Base-by-base conservation (phyloP, 176 grass and related monocot genomes). In the Oryza punctata region DNA sequence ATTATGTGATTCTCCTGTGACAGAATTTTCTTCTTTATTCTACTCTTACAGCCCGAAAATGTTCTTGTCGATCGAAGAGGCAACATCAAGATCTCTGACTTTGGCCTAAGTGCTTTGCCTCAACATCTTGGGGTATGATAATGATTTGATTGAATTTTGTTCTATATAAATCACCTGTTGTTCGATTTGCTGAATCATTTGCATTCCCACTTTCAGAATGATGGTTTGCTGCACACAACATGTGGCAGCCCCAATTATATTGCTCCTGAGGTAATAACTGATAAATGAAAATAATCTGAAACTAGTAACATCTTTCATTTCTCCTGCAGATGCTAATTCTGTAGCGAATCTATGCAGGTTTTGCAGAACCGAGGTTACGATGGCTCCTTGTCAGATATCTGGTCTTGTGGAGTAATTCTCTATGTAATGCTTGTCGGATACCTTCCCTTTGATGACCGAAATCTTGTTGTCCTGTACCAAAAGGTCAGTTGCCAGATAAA, bases 241-340 rank as follows among this genome's bases (percentile, higher is more conserved):
- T 96, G 94, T 77, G 94, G 94, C 47, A 96, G 94, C 81, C 94
- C 94, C 64, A 96, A 93, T 73, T 96, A 96, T 72, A 93, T 96
- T 71, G 94, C 94, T 14, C 94, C 94, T 63, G 94, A 96, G 94
- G 90, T 90, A 85, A 68, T n/a, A 60, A 69, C 6, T 10, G 9
- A 52, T 6, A 54, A 3, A 23, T 41, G 79, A 64, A 47, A 70
- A 4, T 43, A 54, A 15, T 72, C 16, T 4, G 40, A 52, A 65
- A 41, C 15, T 71, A 82, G 0, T 49, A 18, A 54, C 9, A 64
- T 65, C 30, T n/a, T 25, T 54, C 15, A 38, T 29, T 64, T 24
- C 4, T 52, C 28, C 18, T 66, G 12, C 3, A 1, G 7, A 57
- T 83, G 52, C 18, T 83, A 72, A 88, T 72, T 72, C 0, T 12